phyloP scores from a whole-genome alignment of 1,284 basidiomycete genomes.

The Tremellales sp. region DNA sequence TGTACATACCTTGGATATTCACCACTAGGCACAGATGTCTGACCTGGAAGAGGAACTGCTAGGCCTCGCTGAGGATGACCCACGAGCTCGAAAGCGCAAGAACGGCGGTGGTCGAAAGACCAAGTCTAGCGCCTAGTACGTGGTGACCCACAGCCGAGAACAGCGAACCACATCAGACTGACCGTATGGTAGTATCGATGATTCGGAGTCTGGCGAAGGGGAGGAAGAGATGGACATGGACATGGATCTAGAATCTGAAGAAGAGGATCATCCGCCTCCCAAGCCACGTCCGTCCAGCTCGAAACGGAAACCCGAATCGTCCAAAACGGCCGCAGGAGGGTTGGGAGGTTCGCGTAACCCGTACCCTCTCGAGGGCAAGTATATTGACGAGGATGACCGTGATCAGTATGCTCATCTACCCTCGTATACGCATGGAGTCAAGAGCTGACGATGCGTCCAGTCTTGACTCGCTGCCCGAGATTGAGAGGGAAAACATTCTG shows the following conservation, averaged over 20 bases:
- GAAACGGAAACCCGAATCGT: background rate
- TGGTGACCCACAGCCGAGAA: background rate
- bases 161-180: background rate
- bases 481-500: conserved; percentile 82
- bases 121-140: conserved; percentile 35
- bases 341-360: too few relatives aligned
- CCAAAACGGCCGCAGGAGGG: conserved; percentile 3
- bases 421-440: conserved; percentile 20
- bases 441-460: conserved; percentile 54
- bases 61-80: conserved; percentile 47
- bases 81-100: conserved; percentile 34
- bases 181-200: conserved; percentile 12
- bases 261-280: conserved; percentile 14
- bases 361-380: conserved; percentile 88
- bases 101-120: conserved; percentile 20
- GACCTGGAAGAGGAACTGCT: conserved; percentile 49
- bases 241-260: conserved; percentile 33
- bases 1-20: background rate
- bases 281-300: background rate
- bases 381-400: conserved; percentile 75
- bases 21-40: conserved; percentile 29
- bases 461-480: conserved; percentile 72
- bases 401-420: conserved; percentile 54
- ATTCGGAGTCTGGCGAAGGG: conserved; percentile 29
- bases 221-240: conserved; percentile 22